Base-by-base conservation (phyloP, 768 basidiomycete species). In the Suillus variegatus region DNA sequence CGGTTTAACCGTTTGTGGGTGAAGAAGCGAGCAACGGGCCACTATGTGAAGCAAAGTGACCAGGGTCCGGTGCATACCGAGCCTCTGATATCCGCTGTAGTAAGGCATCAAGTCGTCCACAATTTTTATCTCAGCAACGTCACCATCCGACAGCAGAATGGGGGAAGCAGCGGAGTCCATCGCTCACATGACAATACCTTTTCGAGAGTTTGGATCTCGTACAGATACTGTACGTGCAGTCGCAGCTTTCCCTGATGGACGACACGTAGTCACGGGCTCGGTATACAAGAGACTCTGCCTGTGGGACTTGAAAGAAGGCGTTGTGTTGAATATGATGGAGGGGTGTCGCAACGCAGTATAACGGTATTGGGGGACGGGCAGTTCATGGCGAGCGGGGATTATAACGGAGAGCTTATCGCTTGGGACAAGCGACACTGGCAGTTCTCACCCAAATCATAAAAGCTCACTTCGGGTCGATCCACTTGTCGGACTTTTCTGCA, bases 391-490 rank as follows among this genome's bases (percentile, higher is more conserved):
- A 57, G 56, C 14, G 56, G 56, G 7, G 56, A 57, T 57, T 22
- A 38, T 16, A 40, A 40, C 8, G 56, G 56, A 25, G 56, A 57
- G 14, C 56, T 57, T 22, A 40, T 57, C 14, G 22, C 22, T 9
- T 57, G 56, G 56, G 7, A 57, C 14, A 5, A 32, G 38, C 8
- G 8, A 57, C 14, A 35, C 52, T n/a, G n/a, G n/a, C n/a, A n/a
- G n/a, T n/a, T 40, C 56, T 57, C n/a, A 57, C 38, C n/a, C 36
- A 57, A 28, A 9, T 22, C 36, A 57, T 57, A n/a, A 57, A 57
- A 57, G n/a, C 22, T 38, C 56, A 57, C 38, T 22, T 22, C 32
- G 32, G 54, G 20, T 35, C 32, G 1, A 55, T 57, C 56, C 22
- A 38, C 38, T 57, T 38, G 36, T 38, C 25, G 14, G 56, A 40